phyloP scores from a whole-genome alignment of 1,139 yeast genomes.

The Debaryomyces robertsiae region DNA sequence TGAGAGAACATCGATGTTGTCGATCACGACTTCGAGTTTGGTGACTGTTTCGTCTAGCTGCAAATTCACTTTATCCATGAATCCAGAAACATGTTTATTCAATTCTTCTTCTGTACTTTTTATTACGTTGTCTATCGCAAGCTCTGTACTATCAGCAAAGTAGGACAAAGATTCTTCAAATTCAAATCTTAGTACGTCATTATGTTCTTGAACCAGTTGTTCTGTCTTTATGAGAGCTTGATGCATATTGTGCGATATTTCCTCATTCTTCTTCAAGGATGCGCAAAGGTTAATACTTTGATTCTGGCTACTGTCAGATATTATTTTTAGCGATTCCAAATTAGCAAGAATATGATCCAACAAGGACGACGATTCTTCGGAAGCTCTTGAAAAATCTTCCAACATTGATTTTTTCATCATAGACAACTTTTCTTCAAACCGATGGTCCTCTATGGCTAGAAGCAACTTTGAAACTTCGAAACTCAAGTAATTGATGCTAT shows the following conservation, averaged over 20 bases:
- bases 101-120: conserved; percentile 9
- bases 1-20: conserved; percentile 10
- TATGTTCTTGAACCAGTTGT: conserved; percentile 11
- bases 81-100: conserved; percentile 12
- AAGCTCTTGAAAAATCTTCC: conserved; percentile 4
- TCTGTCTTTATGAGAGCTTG: conserved; percentile 2
- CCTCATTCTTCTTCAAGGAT: conserved; percentile 8
- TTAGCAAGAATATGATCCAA: conserved; percentile 9
- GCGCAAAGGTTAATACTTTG: background rate
- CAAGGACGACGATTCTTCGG: conserved; percentile 5
- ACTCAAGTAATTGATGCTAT: conserved; percentile 16
- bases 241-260: conserved; percentile 5
- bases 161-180: conserved; percentile 12
- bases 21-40: conserved; percentile 15
- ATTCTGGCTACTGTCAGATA: conserved; percentile 2
- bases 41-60: conserved; percentile 16
- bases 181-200: conserved; percentile 10
- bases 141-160: conserved; percentile 10
- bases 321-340: conserved; percentile 7
- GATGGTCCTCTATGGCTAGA: conserved; percentile 9
- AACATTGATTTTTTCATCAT: conserved; percentile 12
- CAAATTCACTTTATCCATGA: conserved; percentile 13
- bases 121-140: conserved; percentile 11
- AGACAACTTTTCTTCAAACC: conserved; percentile 12
- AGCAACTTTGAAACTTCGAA: conserved; percentile 15